Base-by-base conservation (phyloP, 495 filamentous ascomycete species). In the Pseudomonodictys pantanalensis region DNA sequence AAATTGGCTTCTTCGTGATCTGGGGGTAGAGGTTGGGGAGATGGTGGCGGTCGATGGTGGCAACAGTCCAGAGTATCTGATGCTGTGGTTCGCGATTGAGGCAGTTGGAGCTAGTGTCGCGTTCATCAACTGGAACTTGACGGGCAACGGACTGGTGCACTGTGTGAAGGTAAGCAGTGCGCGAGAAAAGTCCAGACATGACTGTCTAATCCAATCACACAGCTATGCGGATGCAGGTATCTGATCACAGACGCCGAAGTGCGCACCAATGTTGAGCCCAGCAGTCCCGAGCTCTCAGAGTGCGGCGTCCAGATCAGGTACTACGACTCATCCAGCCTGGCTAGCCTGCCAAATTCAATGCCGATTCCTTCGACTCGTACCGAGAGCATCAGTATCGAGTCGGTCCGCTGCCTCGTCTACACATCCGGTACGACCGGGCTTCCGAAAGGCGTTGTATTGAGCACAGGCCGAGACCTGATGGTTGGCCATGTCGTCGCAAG, bases 341-440 rank as follows among this genome's bases (percentile, higher is more conserved):
- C 41, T 17, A 32, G 32, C 11, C 51, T 68, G 4, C 28, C 29
- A 7, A 45, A 60, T 24, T 9, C 46, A 10, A 53, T 51, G 6
- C 57, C 46, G 5, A 49, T 68, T 5, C 66, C 66, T 0, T 38
- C 39, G 18, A 43, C 30, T 2, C 66, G 62, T 20, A 46, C 44
- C 17, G 42, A 54, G 18, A 30, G 49, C 26, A 17, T 59, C 4
- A 24, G 29, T 20, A 17, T 56, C 20, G 62, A 58, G 28, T 55
- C 46, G 22, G 22, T 60, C 8, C 52, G 58, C 22, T 25, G 48
- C 9, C 56, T 68, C 23, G 52, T 68, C 60, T 76, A 74, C 66
- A 60, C 44, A 25, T 66, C 64, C 7, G 80, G 80, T 2, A 83
- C 79, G 2, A 83, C 80, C 1, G 79, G 79, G 1, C 67, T 79